Evolutionary conservation across 257 asterid genomes (phyloP).

Genomic region (Buddleja alternifolia): DNA sequence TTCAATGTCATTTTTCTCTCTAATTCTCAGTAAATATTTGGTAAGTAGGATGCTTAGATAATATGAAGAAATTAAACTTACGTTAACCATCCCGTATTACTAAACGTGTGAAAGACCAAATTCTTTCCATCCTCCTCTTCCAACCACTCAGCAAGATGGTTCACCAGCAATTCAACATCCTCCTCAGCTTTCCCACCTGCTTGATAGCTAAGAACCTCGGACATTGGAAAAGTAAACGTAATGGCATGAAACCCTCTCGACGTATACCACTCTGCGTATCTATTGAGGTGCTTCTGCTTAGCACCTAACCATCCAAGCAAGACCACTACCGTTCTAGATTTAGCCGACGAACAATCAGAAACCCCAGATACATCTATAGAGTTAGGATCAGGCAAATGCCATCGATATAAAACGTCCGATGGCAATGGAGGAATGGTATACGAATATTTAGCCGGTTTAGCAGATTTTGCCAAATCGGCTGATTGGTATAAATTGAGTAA

Average conservation of each 20-base stretch:
- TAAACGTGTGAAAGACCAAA: slow-evolving; percentile 88
- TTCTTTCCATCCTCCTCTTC: slow-evolving; percentile 85
- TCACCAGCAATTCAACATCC: slow-evolving; percentile 70
- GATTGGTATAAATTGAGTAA: slow-evolving; percentile 52
- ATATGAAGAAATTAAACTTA: slow-evolving; percentile 41
- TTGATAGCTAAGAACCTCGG: slow-evolving; percentile 77
- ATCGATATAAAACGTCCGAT: slow-evolving; percentile 64
- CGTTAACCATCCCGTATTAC: slow-evolving; percentile 96
- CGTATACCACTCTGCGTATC: slow-evolving; percentile 89
- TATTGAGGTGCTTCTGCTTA: slow-evolving; percentile 82
- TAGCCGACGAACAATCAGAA: slow-evolving; percentile 50
- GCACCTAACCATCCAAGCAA: slow-evolving; percentile 98
- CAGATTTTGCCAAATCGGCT: slow-evolving; percentile 61
- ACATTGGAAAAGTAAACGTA: slow-evolving; percentile 90
- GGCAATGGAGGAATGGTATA: slow-evolving; percentile 45
- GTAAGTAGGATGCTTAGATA: neutral
- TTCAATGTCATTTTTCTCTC: neutral
- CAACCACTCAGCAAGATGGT: slow-evolving; percentile 91
- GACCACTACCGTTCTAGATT: slow-evolving; percentile 85
- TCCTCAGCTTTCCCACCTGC: slow-evolving; percentile 93
- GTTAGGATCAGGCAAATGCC: slow-evolving; percentile 88
- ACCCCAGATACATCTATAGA: slow-evolving; percentile 44
- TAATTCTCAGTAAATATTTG: too few relatives aligned
- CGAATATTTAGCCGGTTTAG: slow-evolving; percentile 51
- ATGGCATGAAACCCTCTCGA: slow-evolving; percentile 88